Evolutionary conservation across 2,329 filamentous ascomycete species (phyloP).

Genomic region (Apiospora phragmitis): DNA sequence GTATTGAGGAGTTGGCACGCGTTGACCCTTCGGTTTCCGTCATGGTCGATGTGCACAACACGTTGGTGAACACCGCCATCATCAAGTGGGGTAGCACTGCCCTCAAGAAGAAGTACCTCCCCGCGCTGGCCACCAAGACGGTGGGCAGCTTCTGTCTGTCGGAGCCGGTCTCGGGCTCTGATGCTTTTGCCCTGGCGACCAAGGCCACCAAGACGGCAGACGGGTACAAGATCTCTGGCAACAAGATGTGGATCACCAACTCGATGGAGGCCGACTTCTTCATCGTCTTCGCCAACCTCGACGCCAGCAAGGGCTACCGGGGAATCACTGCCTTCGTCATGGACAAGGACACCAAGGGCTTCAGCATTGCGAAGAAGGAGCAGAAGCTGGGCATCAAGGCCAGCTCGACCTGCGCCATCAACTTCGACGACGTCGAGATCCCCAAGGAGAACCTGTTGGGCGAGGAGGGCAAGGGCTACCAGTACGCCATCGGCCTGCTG

Average conservation of each 20-base stretch:
- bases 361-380: slow-evolving; percentile 98
- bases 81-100: slow-evolving; percentile 79
- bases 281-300: slow-evolving; percentile 96
- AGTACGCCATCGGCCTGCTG: slow-evolving; percentile 90
- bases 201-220: slow-evolving; percentile 80
- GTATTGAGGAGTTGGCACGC: slow-evolving; percentile 92
- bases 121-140: slow-evolving; percentile 84
- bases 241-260: slow-evolving; percentile 99
- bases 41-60: slow-evolving; percentile 97
- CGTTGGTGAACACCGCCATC: slow-evolving; percentile 90
- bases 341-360: slow-evolving; percentile 85
- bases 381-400: slow-evolving; percentile 98
- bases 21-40: slow-evolving; percentile 95
- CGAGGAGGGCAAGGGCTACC: slow-evolving; percentile 89
- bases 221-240: slow-evolving; percentile 84
- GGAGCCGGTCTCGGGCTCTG: slow-evolving; percentile 88
- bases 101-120: slow-evolving; percentile 83
- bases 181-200: slow-evolving; percentile 93
- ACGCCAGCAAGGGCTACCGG: slow-evolving; percentile 90
- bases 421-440: slow-evolving; percentile 93
- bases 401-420: slow-evolving; percentile 94
- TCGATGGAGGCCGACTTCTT: slow-evolving; percentile 91
- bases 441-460: slow-evolving; percentile 87
- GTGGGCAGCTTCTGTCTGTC: slow-evolving; percentile 92
- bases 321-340: slow-evolving; percentile 96